Conservation (phyloP, 192 early-diverging fungal species). For the Funneliformis geosporum region DNA sequence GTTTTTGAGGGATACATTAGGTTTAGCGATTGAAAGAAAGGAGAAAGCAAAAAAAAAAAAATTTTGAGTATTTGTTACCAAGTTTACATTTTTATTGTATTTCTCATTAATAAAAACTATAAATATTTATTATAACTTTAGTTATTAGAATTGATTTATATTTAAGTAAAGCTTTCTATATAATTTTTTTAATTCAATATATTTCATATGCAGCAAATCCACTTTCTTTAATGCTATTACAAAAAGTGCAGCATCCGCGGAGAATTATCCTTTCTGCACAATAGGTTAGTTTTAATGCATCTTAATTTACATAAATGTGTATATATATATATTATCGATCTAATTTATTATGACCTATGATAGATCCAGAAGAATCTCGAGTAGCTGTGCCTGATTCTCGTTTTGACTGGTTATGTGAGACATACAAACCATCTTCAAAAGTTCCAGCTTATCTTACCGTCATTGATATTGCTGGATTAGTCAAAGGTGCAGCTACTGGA, state of each 20-base stretch:
- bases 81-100: no score
- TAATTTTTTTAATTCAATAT: background rate
- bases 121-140: no score
- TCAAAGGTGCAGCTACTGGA: conserved; percentile 84
- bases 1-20: background rate
- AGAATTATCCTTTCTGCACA: conserved; percentile 99
- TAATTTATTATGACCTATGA: background rate
- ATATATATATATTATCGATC: background rate
- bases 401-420: conserved; percentile 77
- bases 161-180: no score
- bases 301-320: background rate
- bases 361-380: conserved; percentile 88
- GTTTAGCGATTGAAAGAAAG: no score
- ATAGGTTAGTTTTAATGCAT: conserved; percentile 50
- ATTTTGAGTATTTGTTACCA: no score
- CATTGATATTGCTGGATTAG: conserved; percentile 97
- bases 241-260: conserved; percentile 68
- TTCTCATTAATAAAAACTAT: no score
- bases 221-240: conserved; percentile 85
- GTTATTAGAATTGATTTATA: no score
- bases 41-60: no score
- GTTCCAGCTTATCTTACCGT: conserved; percentile 85
- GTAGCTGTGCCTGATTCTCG: conserved; percentile 89
- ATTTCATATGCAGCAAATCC: conserved; percentile 59
- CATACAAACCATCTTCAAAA: conserved; percentile 66